phyloP scores from a whole-genome alignment of 768 basidiomycete species.

The Amylocystis lapponica region DNA sequence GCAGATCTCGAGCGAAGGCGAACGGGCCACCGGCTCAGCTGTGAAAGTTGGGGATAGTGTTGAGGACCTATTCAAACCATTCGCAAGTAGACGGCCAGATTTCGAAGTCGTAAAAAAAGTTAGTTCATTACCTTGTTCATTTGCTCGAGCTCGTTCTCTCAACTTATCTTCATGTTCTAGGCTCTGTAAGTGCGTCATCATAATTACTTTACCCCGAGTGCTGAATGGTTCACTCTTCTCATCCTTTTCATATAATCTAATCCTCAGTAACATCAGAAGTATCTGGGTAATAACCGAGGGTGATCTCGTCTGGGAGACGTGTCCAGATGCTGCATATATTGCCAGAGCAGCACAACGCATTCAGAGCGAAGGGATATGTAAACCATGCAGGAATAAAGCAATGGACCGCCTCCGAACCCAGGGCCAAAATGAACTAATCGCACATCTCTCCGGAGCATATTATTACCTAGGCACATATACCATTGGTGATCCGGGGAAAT shows the following conservation, averaged over 20 bases:
- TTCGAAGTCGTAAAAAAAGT: background rate
- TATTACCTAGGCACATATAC: constrained; percentile 3
- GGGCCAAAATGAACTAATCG: background rate
- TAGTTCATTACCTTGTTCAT: background rate
- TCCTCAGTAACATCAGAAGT: background rate
- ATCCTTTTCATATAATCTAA: background rate
- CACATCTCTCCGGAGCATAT: constrained; percentile 3
- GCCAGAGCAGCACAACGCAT: background rate
- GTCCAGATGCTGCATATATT: background rate
- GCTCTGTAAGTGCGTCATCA: background rate
- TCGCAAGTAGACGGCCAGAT: background rate
- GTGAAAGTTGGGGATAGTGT: background rate
- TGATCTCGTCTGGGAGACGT: constrained; percentile 2
- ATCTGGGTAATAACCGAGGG: background rate
- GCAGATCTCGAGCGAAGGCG: background rate
- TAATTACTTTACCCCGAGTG: no score
- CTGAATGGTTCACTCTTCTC: background rate
- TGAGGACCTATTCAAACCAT: constrained; percentile 1
- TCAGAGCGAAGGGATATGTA: background rate
- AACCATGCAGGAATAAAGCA: background rate
- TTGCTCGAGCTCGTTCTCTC: background rate
- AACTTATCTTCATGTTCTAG: background rate
- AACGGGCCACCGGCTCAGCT: background rate
- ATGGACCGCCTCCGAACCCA: constrained; percentile 1
- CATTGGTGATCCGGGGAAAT: background rate